phyloP scores from a whole-genome alignment of 129 eudicot species.

The Daucus carota region DNA sequence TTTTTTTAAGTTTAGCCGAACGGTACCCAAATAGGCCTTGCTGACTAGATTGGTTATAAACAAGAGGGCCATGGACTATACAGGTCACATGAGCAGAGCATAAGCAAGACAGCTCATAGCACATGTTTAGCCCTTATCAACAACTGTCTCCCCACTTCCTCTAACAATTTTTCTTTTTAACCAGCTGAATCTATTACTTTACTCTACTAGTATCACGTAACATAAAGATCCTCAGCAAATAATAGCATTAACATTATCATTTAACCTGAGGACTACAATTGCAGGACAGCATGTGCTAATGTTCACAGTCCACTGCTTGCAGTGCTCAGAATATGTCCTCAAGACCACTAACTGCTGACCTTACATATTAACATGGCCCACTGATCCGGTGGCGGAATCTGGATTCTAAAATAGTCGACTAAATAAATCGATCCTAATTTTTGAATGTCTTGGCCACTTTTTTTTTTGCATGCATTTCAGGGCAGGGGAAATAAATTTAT shows the following conservation, averaged over 20 bases:
- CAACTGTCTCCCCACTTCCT: background rate
- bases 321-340: background rate
- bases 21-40: too few relatives aligned
- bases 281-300: background rate
- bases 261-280: background rate
- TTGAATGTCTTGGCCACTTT: too few relatives aligned
- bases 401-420: too few relatives aligned
- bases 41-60: background rate
- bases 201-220: background rate
- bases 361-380: too few relatives aligned
- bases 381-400: too few relatives aligned
- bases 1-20: too few relatives aligned
- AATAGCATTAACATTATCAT: too few relatives aligned
- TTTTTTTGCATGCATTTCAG: background rate
- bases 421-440: too few relatives aligned
- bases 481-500: too few relatives aligned
- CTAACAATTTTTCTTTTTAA: background rate
- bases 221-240: background rate
- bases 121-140: slow-evolving; percentile 1
- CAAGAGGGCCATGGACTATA: background rate
- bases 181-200: background rate
- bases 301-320: background rate
- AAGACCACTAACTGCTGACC: too few relatives aligned
- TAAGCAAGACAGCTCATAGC: slow-evolving; percentile 5
- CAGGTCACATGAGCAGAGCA: background rate